Base-by-base conservation (phyloP, 2,329 filamentous ascomycete species). In the Cladosporium sp. region DNA sequence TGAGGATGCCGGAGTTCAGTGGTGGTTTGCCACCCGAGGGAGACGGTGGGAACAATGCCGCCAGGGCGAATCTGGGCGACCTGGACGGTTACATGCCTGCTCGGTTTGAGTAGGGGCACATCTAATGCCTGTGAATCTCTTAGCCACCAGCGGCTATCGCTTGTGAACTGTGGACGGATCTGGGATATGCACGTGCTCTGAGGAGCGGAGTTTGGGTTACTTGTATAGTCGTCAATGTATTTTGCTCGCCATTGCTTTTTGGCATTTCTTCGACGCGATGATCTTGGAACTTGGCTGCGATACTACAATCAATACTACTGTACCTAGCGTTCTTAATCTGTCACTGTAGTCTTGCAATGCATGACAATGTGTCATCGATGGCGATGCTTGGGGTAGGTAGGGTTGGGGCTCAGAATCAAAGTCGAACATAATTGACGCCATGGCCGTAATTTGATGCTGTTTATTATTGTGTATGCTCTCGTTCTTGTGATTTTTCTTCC, bases 1-100 rank as follows among this genome's bases (percentile, higher is more conserved):
- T 32, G 32, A 18, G 52, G 15, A 14, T 55, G 52, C 18, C 52
- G 30, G n/a, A 18, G 32, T 36, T 26, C 26, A 32, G 18, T n/a
- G n/a, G 30, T 5, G 11, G n/a, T n/a, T 6, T 52, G 28, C n/a
- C 59, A 15, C 2, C 15, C 21, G 11, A 24, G 44, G 5, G 21
- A 14, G 34, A 38, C 10, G 44, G 12, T 36, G 59, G 30, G 28
- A 28, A 51, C 28, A 28, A 4, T n/a, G 44, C 2, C 15, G 30
- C 18, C 15, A 8, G 21, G 4, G 59, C 18, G 26, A 32, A 24
- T 3, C 1, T 34, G 12, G 12, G 51, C 14, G 32, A 38, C 4
- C 47, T 52, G 44, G 47, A 52, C 30, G 59, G 47, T 2, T 62
- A 62, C 4, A 47, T 26, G 44, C 59, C 59, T 36, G 47, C 59